Conservation (phyloP, 257 asterid genomes). For the Echium plantagineum region DNA sequence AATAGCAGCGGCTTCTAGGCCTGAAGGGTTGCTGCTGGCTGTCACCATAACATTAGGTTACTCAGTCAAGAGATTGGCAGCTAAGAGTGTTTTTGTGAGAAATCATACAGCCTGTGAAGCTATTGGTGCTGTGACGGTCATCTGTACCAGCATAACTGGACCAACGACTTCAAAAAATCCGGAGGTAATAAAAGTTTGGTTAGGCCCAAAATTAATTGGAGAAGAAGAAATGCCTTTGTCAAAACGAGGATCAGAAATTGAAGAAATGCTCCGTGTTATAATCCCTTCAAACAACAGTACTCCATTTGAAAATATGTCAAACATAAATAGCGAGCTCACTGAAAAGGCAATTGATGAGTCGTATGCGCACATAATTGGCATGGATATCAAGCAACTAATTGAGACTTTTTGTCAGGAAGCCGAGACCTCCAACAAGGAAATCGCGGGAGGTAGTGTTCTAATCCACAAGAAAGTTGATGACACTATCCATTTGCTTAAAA, state of each 20-base stretch:
- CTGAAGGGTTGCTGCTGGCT: not conserved
- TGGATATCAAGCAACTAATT: conserved; percentile 3
- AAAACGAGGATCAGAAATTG: not conserved
- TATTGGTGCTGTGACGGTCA: not conserved
- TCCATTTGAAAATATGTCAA: not conserved
- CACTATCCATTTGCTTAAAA: conserved; percentile 5
- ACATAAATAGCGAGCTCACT: not conserved
- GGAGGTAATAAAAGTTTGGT: not conserved
- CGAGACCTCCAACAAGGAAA: conserved; percentile 10
- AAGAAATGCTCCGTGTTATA: not conserved
- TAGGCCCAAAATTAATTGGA: not conserved
- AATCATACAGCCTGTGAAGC: conserved; percentile 1
- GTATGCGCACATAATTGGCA: conserved; percentile 1
- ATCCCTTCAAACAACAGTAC: not conserved
- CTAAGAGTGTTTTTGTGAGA: not conserved
- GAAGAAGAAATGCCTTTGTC: not conserved
- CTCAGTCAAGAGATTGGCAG: not conserved
- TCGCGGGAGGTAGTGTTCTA: conserved; percentile 6
- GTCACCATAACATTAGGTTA: conserved; percentile 1
- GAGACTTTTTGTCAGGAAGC: conserved; percentile 5
- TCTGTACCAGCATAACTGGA: not conserved
- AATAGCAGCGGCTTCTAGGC: not conserved
- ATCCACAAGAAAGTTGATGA: not conserved
- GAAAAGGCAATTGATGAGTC: not conserved
- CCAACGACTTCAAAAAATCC: not conserved